Conservation (phyloP, 768 basidiomycete genomes). For the Pleurotus djamor region DNA sequence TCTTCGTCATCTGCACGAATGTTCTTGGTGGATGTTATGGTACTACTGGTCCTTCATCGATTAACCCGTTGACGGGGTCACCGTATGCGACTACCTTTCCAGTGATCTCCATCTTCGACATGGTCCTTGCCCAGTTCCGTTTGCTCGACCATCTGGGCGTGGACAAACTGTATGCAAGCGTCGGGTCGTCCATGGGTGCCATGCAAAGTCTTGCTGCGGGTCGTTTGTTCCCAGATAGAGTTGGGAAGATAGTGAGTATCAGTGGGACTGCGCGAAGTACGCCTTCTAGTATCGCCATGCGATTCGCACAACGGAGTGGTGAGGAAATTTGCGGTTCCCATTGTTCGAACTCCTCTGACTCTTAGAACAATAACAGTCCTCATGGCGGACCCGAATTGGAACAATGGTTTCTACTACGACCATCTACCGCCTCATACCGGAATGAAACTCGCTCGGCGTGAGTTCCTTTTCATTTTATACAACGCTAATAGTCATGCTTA, state of each 20-base stretch:
- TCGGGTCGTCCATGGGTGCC: constrained; percentile 95
- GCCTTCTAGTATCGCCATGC: constrained; percentile 91
- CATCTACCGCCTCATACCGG: constrained; percentile 93
- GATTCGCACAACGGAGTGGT: constrained; percentile 97
- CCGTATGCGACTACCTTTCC: constrained; percentile 93
- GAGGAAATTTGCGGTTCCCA: constrained; percentile 20
- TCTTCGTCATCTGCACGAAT: constrained; percentile 95
- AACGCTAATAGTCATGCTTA: neutral
- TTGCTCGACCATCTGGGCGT: constrained; percentile 85
- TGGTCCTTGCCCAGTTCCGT: constrained; percentile 91
- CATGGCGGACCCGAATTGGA: constrained; percentile 99
- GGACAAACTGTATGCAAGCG: constrained; percentile 85
- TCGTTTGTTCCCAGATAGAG: constrained; percentile 86
- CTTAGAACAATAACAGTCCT: constrained; percentile 57
- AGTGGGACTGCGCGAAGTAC: constrained; percentile 93
- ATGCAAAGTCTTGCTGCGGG: constrained; percentile 98
- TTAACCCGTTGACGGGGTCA: constrained; percentile 63
- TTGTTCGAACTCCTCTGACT: constrained; percentile 3
- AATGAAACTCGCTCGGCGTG: constrained; percentile 98
- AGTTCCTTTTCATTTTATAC: constrained; percentile 8
- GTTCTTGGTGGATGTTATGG: constrained; percentile 98
- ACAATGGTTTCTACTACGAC: constrained; percentile 97
- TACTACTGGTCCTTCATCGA: constrained; percentile 89
- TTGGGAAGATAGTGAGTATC: constrained; percentile 90
- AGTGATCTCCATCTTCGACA: constrained; percentile 91